Evolutionary conservation across 371 early-diverging fungal genomes (phyloP), one percentile per base, ranked within the genome.

Genomic region (Rhizomucor miehei): DNA sequence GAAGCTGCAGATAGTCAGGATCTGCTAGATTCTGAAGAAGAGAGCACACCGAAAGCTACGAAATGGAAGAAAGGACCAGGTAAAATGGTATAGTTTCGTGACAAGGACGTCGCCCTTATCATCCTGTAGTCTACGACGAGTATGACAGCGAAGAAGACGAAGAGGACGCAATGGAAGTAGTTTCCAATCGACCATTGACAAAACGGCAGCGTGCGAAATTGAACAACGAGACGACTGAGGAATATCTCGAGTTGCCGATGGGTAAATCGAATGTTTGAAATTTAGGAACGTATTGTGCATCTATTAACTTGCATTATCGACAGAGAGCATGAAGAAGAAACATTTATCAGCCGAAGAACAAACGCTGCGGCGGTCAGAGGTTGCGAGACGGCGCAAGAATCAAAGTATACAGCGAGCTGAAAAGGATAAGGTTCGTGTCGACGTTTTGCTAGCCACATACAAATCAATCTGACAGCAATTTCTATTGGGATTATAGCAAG

Each of bases 391-490:
- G 24, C 79, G 89, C 56, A 89, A 88, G 66, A 87, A 88, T 61
- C 88, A 87, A 57, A 88, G 86, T 43, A 75, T 81, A 35, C 89
- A 89, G 63, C 73, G 87, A 37, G 87, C 87, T 13, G 89, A 89
- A 62, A 87, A 87, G 57, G 83, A 87, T 44, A 88, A 89, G 60
- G 78, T 79, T 67, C 51, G 19, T 17, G 5, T 5, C 46, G 17
- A 5, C 12, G 1, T 50, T 19, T 37, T 21, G 12, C n/a, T 1
- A 13, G 19, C 19, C 12, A 52, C 34, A 29, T n/a, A 13, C n/a
- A 46, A 12, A 21, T 39, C 1, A 19, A 36, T 3, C 4, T 35
- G 4, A 14, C 21, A 16, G 1, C n/a, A n/a, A n/a, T n/a, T n/a
- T n/a, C 21, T 46, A 11, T 46, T 14, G 44, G 9, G 6, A 20